Evolutionary conservation across 371 early-diverging fungal species (phyloP).

Genomic region (Capniomyces stellatus): DNA sequence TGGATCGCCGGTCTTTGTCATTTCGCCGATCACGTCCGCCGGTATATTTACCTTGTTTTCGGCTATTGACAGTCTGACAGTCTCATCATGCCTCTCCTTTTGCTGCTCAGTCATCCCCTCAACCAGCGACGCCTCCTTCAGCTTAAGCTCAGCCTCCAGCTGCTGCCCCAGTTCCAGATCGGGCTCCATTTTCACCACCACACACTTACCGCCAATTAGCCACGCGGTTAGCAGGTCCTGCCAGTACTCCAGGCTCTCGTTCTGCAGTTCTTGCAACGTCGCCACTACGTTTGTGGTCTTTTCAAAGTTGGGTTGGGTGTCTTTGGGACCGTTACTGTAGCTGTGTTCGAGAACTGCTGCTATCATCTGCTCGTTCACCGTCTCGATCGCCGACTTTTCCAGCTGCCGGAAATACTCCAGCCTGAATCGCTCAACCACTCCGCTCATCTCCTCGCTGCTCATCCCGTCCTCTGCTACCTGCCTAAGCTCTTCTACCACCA

Average conservation of each 20-base stretch:
- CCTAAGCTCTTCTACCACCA: not conserved
- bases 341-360: not conserved
- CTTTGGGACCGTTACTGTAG: not conserved
- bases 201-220: constrained; percentile 32
- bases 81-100: too few species aligned
- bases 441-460: not conserved
- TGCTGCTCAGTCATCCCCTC: not conserved
- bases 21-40: constrained; percentile 5
- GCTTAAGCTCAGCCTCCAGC: not conserved
- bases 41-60: constrained; percentile 18
- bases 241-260: constrained; percentile 38
- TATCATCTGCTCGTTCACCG: not conserved
- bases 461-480: not conserved
- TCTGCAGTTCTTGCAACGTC: constrained; percentile 28
- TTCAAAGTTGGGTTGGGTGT: not conserved
- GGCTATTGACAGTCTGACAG: too few species aligned
- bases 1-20: constrained; percentile 16
- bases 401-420: not conserved
- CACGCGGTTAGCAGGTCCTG: constrained; percentile 29
- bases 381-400: not conserved
- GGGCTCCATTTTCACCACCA: constrained; percentile 42
- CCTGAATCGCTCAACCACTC: not conserved
- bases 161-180: constrained; percentile 15
- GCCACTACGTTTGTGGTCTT: not conserved
- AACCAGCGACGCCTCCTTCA: not conserved